These are phyloP conservation scores for Mucor circinelloides DNA, from an alignment of 371 early-diverging fungal genomes.

Conservation along the genomic window DNA sequence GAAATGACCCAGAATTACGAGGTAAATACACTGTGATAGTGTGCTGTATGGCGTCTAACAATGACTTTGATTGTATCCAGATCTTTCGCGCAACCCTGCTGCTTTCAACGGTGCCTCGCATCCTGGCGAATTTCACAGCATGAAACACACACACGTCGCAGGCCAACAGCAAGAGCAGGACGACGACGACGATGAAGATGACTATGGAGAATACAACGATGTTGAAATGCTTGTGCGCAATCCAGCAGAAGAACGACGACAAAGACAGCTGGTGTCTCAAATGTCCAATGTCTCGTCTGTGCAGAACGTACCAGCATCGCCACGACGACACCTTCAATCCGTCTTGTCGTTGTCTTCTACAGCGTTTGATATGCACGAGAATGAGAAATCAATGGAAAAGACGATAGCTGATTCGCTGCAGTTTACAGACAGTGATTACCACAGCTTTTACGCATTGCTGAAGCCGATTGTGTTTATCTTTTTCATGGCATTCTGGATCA, in stretches of 20 bases:
- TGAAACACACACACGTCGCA: not conserved
- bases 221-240: constrained; percentile 12
- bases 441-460: not conserved
- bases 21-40: not conserved
- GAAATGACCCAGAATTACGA: constrained; percentile 13
- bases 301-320: not conserved
- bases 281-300: not conserved
- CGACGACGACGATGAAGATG: constrained; percentile 8
- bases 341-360: not conserved
- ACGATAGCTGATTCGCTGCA: not conserved
- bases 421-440: not conserved
- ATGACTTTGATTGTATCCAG: not conserved
- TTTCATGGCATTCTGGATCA: constrained; percentile 28
- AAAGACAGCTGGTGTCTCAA: not conserved
- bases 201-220: constrained; percentile 9
- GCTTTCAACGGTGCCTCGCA: not conserved
- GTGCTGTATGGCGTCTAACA: not conserved
- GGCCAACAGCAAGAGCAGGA: not conserved
- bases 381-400: not conserved
- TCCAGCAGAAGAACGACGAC: constrained; percentile 5
- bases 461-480: constrained; percentile 17
- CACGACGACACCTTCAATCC: not conserved
- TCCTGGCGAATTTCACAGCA: not conserved
- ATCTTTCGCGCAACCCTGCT: not conserved
- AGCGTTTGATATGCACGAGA: not conserved